phyloP scores from a whole-genome alignment of 2,329 filamentous ascomycete genomes.

The Diaporthe velutina region DNA sequence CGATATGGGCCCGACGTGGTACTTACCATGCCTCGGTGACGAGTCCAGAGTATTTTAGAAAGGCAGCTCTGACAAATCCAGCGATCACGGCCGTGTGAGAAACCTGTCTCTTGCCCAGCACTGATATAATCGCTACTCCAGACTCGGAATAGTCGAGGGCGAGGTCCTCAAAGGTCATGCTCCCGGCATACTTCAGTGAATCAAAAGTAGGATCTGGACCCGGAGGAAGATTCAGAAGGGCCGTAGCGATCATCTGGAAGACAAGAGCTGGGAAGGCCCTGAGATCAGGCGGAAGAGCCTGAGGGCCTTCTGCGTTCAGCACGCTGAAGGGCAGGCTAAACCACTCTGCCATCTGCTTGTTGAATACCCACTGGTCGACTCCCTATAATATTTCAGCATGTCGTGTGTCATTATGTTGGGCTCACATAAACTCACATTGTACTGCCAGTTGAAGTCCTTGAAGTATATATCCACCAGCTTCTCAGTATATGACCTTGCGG shows the following conservation, averaged over 20 bases:
- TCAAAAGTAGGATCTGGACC: conserved; percentile 63
- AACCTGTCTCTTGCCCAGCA: conserved; percentile 70
- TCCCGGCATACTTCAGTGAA: conserved; percentile 68
- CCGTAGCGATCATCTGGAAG: conserved; percentile 69
- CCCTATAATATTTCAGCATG: conserved; percentile 48
- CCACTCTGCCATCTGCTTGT: conserved; percentile 66
- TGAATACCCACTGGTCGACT: conserved; percentile 67
- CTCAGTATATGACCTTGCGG: conserved; percentile 66
- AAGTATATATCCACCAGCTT: conserved; percentile 68
- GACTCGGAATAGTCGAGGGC: conserved; percentile 72
- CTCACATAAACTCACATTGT: conserved; percentile 47
- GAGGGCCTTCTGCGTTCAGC: conserved; percentile 63
- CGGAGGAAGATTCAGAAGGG: conserved; percentile 65
- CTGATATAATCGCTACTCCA: conserved; percentile 63
- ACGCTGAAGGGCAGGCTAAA: conserved; percentile 64
- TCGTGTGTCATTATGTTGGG: neutral
- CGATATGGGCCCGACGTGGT: neutral
- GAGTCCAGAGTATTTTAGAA: conserved; percentile 70
- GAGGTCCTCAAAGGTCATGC: conserved; percentile 72
- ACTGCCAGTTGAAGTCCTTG: conserved; percentile 70
- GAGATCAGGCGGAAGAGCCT: conserved; percentile 63
- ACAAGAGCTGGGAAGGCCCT: conserved; percentile 71
- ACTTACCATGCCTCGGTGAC: conserved; percentile 63
- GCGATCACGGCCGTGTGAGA: conserved; percentile 69
- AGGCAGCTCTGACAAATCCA: conserved; percentile 67